Conservation (phyloP, 169 alveolate genomes). For the Miamiensis avidus region DNA sequence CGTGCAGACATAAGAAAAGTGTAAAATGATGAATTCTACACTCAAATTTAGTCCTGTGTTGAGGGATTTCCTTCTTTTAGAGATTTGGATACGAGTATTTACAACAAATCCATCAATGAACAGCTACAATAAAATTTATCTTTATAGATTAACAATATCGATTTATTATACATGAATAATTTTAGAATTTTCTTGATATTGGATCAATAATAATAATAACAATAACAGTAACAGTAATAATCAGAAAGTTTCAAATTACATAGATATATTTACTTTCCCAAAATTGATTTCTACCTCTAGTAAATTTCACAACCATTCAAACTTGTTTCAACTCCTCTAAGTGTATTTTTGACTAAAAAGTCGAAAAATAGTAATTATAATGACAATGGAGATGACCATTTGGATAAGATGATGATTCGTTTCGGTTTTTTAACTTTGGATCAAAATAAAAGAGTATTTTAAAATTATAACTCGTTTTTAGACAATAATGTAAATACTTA, state of each 20-base stretch:
- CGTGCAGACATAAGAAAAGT: no score
- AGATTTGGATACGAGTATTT: neutral
- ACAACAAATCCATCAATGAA: no score
- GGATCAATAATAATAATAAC: neutral
- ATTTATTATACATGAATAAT: constrained; percentile 14
- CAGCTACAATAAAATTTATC: neutral
- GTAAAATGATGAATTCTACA: neutral
- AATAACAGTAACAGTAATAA: no score
- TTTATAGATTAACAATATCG: neutral
- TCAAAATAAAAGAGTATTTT: constrained; percentile 4
- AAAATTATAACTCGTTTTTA: no score
- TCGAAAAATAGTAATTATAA: neutral
- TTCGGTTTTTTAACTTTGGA: constrained; percentile 25
- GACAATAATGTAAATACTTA: no score
- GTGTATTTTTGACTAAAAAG: constrained; percentile 10
- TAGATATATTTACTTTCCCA: constrained; percentile 12
- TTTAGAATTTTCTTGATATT: constrained; percentile 10
- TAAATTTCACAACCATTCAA: constrained; percentile 13
- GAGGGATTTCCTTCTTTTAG: neutral
- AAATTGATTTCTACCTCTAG: constrained; percentile 4
- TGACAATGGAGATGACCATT: neutral
- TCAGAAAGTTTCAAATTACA: neutral
- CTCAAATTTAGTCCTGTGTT: neutral
- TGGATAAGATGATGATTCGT: neutral
- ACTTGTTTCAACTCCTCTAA: constrained; percentile 15